Evolutionary conservation across 2,329 filamentous ascomycete species (phyloP).

Genomic region (Sodiomyces alkalinus): DNA sequence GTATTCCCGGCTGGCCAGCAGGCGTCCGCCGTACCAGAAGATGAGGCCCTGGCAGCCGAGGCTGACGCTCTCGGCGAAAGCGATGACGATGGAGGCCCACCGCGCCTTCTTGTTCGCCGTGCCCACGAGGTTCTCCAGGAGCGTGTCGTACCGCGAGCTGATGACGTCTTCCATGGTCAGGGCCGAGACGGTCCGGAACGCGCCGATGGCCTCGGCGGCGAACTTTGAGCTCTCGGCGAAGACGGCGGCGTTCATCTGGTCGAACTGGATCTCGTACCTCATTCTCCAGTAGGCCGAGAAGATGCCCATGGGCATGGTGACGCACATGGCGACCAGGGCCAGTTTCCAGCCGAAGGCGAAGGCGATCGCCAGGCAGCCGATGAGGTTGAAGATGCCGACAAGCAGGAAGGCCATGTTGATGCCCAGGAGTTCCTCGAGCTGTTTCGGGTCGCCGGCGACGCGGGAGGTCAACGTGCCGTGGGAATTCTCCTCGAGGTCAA

Average conservation of each 20-base stretch:
- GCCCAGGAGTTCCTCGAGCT: slow-evolving; percentile 47
- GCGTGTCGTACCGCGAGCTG: slow-evolving; percentile 39
- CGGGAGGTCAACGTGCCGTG: slow-evolving; percentile 44
- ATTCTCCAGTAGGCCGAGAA: slow-evolving; percentile 33
- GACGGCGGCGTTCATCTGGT: slow-evolving; percentile 50
- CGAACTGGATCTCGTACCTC: slow-evolving; percentile 49
- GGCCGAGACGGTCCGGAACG: slow-evolving; percentile 56
- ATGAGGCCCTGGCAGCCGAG: slow-evolving; percentile 48
- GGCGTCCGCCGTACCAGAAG: slow-evolving; percentile 51
- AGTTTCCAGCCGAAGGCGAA: slow-evolving; percentile 69
- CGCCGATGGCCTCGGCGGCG: slow-evolving; percentile 57
- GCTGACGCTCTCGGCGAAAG: slow-evolving; percentile 51
- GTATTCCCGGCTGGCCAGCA: slow-evolving; percentile 37
- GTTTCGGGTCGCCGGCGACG: slow-evolving; percentile 39
- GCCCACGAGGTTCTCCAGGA: slow-evolving; percentile 43
- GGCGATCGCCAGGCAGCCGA: slow-evolving; percentile 49
- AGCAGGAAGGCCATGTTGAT: slow-evolving; percentile 47
- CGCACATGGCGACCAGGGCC: slow-evolving; percentile 49
- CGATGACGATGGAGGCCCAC: slow-evolving; percentile 49
- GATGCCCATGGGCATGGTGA: slow-evolving; percentile 37
- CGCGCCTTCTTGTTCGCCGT: slow-evolving; percentile 45
- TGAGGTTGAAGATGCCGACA: slow-evolving; percentile 48
- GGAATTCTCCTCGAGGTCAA: slow-evolving; percentile 44
- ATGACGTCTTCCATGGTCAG: slow-evolving; percentile 57
- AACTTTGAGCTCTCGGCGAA: slow-evolving; percentile 62